phyloP scores from a whole-genome alignment of 305 asterid genomes.

The Fraxinus ornus region DNA sequence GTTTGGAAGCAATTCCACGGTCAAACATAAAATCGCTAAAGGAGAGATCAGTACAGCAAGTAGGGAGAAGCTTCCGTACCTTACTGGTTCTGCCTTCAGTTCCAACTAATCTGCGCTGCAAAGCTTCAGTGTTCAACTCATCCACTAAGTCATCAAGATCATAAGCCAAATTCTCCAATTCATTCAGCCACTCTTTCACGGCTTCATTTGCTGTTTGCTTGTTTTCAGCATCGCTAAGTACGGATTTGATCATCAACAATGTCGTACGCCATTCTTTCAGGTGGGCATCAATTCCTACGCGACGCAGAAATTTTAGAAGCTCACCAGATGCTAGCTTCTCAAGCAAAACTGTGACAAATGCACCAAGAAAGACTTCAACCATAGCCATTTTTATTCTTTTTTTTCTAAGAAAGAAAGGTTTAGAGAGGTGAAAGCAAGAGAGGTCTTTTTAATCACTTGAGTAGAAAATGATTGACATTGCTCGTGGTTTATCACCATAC shows the following conservation, averaged over 20 bases:
- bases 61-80: not conserved
- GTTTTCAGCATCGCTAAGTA: slow-evolving; percentile 26
- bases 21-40: not conserved
- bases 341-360: not conserved
- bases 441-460: too few species aligned
- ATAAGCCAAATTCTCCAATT: not conserved
- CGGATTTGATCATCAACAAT: not conserved
- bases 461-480: too few species aligned
- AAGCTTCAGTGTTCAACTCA: slow-evolving; percentile 18
- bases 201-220: not conserved
- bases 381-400: not conserved
- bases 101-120: not conserved
- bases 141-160: slow-evolving; percentile 15
- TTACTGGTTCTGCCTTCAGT: not conserved
- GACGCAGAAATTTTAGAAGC: not conserved
- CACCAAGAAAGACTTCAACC: not conserved
- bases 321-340: not conserved
- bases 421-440: too few species aligned
- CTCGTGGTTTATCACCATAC: too few species aligned
- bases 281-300: not conserved
- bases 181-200: slow-evolving; percentile 17
- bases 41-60: not conserved
- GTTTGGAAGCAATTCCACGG: not conserved
- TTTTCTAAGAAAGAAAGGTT: not conserved
- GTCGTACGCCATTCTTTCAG: not conserved